A percentile compares a stretch with the other conserved stretches of the same genome.
phyloP scores from a whole-genome alignment of 1,139 yeast genomes.

The Chernovozyma sophiae-reginae region DNA sequence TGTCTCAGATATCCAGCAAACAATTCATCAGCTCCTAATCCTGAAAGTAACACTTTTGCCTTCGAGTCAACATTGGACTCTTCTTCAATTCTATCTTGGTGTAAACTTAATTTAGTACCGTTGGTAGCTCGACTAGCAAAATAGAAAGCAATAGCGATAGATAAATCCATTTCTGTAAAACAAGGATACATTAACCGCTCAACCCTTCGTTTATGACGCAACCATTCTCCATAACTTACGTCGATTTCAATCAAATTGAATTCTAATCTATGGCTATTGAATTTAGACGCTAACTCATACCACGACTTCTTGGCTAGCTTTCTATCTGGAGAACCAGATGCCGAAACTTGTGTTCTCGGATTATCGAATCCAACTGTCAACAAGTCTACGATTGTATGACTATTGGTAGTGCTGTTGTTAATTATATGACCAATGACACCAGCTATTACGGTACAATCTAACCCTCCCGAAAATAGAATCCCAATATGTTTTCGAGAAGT shows the following conservation, averaged over 20 bases:
- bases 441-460: slow-evolving; percentile 84
- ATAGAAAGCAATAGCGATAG: slow-evolving; percentile 91
- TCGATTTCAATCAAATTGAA: slow-evolving; percentile 63
- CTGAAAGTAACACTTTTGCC: slow-evolving; percentile 76
- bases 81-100: slow-evolving; percentile 6
- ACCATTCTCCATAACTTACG: slow-evolving; percentile 65
- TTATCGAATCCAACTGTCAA: slow-evolving; percentile 93
- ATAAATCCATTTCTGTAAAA: slow-evolving; percentile 89
- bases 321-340: slow-evolving; percentile 78
- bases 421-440: slow-evolving; percentile 26
- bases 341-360: slow-evolving; percentile 66
- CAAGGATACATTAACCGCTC: slow-evolving; percentile 72
- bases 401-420: background rate
- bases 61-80: slow-evolving; percentile 36
- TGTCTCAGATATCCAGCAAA: slow-evolving; percentile 93
- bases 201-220: slow-evolving; percentile 49
- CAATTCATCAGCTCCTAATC: slow-evolving; percentile 95
- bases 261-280: slow-evolving; percentile 22
- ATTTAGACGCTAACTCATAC: slow-evolving; percentile 41
- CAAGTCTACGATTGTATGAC: slow-evolving; percentile 45
- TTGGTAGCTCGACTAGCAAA: slow-evolving; percentile 67
- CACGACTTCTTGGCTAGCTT: slow-evolving; percentile 63
- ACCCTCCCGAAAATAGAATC: slow-evolving; percentile 86
- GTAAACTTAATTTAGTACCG: slow-evolving; percentile 26
- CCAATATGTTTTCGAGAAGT: slow-evolving; percentile 43